A percentile compares a stretch with the other conserved stretches of the same genome.
phyloP scores from a whole-genome alignment of 75 land plant species.

The Gnetum montanum region DNA sequence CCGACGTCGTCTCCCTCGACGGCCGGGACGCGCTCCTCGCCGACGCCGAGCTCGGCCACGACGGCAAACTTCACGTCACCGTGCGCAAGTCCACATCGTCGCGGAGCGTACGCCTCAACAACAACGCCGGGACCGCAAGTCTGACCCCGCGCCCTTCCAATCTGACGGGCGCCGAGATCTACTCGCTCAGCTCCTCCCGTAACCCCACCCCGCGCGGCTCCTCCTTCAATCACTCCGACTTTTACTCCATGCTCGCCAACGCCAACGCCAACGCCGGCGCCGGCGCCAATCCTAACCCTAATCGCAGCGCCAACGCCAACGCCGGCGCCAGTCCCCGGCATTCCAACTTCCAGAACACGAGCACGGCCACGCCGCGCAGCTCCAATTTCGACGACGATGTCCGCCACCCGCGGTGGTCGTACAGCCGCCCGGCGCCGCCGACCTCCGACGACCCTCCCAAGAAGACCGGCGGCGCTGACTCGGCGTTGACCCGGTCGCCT shows the following conservation, averaged over 20 bases:
- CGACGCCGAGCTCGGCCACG: slow-evolving; percentile 78
- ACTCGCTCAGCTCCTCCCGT: slow-evolving; percentile 50
- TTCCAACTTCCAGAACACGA: slow-evolving; percentile 22
- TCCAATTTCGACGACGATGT: slow-evolving; percentile 65
- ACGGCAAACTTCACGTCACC: slow-evolving; percentile 91
- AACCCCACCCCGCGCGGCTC: slow-evolving; percentile 73
- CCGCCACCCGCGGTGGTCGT: slow-evolving; percentile 74
- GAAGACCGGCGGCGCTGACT: slow-evolving; percentile 31
- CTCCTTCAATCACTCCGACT: slow-evolving; percentile 58
- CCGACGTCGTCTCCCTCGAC: slow-evolving; percentile 82
- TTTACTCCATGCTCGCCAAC: slow-evolving; percentile 70
- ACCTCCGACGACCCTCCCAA: slow-evolving; percentile 65
- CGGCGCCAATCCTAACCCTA: slow-evolving; percentile 6
- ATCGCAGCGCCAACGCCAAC: slow-evolving; percentile 1
- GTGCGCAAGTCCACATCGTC: slow-evolving; percentile 78
- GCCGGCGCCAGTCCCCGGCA: slow-evolving; percentile 12
- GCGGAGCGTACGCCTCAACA: slow-evolving; percentile 23
- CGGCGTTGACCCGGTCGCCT: slow-evolving; percentile 23
- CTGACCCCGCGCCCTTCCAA: slow-evolving; percentile 79
- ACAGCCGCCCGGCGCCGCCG: slow-evolving; percentile 41
- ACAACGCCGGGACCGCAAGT: slow-evolving; percentile 26
- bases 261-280: slow-evolving; percentile 6
- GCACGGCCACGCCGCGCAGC: slow-evolving; percentile 17
- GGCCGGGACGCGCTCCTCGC: slow-evolving; percentile 65
- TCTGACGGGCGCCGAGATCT: slow-evolving; percentile 86